These are phyloP conservation scores for Xenoacremonium recifei DNA, from an alignment of 2,329 filamentous ascomycete species.

Conservation along the genomic window DNA sequence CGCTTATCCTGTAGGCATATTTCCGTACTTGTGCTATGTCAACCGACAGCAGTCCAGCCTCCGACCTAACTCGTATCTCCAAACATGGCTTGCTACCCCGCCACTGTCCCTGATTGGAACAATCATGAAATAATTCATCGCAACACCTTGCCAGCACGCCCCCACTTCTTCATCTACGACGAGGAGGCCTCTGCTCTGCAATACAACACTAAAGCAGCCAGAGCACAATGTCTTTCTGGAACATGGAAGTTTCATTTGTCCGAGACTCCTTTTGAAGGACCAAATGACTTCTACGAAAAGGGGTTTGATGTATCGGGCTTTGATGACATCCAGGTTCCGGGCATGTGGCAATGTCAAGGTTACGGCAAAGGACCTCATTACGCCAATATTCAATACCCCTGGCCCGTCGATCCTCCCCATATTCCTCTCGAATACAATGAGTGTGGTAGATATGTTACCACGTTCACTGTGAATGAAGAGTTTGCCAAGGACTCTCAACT, in stretches of 20 bases:
- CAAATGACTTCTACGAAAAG: constrained; percentile 36
- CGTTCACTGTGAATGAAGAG: constrained; percentile 52
- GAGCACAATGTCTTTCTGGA: constrained; percentile 47
- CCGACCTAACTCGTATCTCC: too few species aligned
- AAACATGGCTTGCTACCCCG: too few species aligned
- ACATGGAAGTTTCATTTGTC: constrained; percentile 54
- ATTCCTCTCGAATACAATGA: constrained; percentile 60
- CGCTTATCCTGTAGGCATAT: too few species aligned
- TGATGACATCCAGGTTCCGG: constrained; percentile 48
- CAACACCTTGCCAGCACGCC: constrained; percentile 56
- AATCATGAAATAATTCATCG: constrained; percentile 59
- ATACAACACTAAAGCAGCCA: constrained; percentile 37
- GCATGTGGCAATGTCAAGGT: constrained; percentile 70
- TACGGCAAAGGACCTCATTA: constrained; percentile 63
- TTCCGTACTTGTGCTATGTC: too few species aligned
- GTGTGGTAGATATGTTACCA: constrained; percentile 60
- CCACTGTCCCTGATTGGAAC: constrained; percentile 54
- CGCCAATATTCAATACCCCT: constrained; percentile 67
- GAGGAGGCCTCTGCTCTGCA: constrained; percentile 47
- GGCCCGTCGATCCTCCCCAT: constrained; percentile 65
- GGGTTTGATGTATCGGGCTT: constrained; percentile 34
- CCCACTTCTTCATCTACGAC: constrained; percentile 54
- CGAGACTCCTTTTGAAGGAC: constrained; percentile 44
- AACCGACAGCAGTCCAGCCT: too few species aligned
- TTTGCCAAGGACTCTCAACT: constrained; percentile 51